Evolutionary conservation across 1,139 yeast species (phyloP), one percentile per base, ranked within the genome.

Genomic region (Blastobotrys apis): DNA sequence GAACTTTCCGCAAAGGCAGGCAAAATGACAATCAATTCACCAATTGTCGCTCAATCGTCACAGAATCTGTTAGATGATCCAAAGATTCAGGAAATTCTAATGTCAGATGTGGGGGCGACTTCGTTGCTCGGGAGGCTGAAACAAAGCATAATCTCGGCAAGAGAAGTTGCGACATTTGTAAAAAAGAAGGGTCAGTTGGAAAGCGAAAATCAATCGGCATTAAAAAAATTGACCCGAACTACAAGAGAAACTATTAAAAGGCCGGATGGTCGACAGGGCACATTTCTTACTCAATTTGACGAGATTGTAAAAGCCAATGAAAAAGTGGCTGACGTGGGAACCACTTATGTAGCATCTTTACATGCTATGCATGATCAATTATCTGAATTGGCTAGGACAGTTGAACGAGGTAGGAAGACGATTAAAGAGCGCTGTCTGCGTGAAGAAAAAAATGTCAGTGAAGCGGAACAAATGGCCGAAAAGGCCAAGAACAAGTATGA

Each of bases 351-450:
- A 17, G 79, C 80, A 39, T 92, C 94, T 0, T 69, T 92, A 55
- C 84, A 79, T 53, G 81, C 79, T 34, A 90, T 92, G 92, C 79
- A 80, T 58, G 95, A 86, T 56, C 97, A 92, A 62, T 70, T 90
- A 50, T 66, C 72, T n/a, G 81, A 95, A 1, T 72, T 92, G 48
- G 73, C 84, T 21, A 73, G 77, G 22, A 78, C 88, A 1, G 78
- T 88, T 50, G 72, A 84, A 5, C 75, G 84, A 49, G 71, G 81
- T 46, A 73, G 98, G 52, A 90, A 90, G 61, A 58, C 73, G 31
- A 69, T 82, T 45, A 92, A 90, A 63, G 97, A 92, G 39, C 85
- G 84, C 48, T 87, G 90, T 32, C 75, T 79, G 57, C 72, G 85
- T 37, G 78, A 82, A 55, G 98, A 92, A 59, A 86, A 84, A 59